Base-by-base conservation (phyloP, 495 filamentous ascomycete genomes). In the Lasiosphaeria ovina region DNA sequence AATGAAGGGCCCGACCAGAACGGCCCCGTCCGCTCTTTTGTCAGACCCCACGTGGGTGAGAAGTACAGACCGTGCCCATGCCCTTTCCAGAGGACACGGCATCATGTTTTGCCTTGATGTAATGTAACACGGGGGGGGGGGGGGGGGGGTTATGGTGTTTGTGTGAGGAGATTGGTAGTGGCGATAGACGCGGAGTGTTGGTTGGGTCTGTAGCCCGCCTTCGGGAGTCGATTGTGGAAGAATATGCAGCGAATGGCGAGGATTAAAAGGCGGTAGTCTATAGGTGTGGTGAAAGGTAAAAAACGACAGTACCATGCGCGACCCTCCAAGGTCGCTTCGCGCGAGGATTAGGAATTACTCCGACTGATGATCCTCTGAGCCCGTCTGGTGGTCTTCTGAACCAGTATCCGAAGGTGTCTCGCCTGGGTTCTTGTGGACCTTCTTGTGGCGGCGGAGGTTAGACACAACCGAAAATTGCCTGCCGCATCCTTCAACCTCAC, bases 381-480 rank as follows among this genome's bases (percentile, higher is more conserved):
- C 77, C 24, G 77, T 76, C 24, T 81, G 74, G 65, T 81, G 77
- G 38, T 76, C 77, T 57, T 80, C 78, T 12, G 77, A 81, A 55
- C 77, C 77, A 24, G 77, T 76, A 53, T 80, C 82, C 42, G 80
- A 83, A 33, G 74, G 78, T 31, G 77, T 74, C 54, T 96, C 92
- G 72, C 87, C 89, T 24, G 66, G 61, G 35, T 51, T 61, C 74
- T 92, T 93, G 81, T 98, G 94, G 50, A 98, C 93, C 76, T 98
- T 98, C 72, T 90, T 89, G 79, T 98, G 94, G 55, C 94, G 83
- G 53, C 94, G 88, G 48, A 98, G 77, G 72, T 98, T 98, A 10
- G 94, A 98, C 40, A 98, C 94, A 40, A 98, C 94, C 10, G 94
- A 98, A 77, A 98, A 98, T 70, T 96, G 90, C 65, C 94, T 87